Conservation (phyloP, 2,329 filamentous ascomycete species). For the Aspergillus glaucus region DNA sequence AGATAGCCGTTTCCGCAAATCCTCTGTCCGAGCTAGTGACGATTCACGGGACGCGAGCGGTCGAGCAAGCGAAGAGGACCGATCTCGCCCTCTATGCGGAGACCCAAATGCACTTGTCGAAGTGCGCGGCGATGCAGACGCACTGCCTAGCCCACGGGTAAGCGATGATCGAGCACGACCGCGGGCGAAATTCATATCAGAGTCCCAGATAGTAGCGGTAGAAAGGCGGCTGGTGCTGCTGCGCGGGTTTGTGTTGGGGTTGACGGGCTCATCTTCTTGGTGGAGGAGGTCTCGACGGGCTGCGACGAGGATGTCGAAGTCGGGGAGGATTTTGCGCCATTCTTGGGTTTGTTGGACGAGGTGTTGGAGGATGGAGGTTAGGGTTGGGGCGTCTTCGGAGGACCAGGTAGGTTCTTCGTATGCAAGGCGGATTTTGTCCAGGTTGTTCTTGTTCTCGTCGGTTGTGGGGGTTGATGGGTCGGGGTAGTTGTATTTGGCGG, state of each 20-base stretch:
- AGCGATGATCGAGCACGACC: conserved; percentile 15
- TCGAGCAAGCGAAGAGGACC: conserved; percentile 9
- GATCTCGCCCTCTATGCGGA: conserved; percentile 12
- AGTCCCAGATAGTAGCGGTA: background rate
- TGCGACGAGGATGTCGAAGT: conserved; percentile 66
- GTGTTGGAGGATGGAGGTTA: conserved; percentile 53
- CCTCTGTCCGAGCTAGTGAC: conserved; percentile 20
- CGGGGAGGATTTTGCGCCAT: conserved; percentile 60
- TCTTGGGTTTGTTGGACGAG: conserved; percentile 57
- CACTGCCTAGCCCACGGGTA: conserved; percentile 4
- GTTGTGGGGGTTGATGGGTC: background rate
- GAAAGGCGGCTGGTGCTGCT: background rate
- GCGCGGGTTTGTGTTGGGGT: conserved; percentile 2
- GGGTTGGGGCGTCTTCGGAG: conserved; percentile 40
- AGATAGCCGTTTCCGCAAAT: conserved; percentile 29
- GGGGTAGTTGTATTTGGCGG: conserved; percentile 54
- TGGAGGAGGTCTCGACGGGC: conserved; percentile 45
- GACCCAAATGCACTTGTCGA: conserved; percentile 10
- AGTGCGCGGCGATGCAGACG: conserved; percentile 10
- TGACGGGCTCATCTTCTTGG: conserved; percentile 21
- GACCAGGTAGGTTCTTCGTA: conserved; percentile 42
- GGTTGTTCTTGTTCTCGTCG: conserved; percentile 10
- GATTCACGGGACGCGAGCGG: conserved; percentile 20
- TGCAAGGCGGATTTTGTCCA: conserved; percentile 21
- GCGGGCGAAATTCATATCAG: conserved; percentile 17